These are phyloP conservation scores for Gelatoporia subvermispora DNA, from an alignment of 768 basidiomycete species.

Conservation along the genomic window DNA sequence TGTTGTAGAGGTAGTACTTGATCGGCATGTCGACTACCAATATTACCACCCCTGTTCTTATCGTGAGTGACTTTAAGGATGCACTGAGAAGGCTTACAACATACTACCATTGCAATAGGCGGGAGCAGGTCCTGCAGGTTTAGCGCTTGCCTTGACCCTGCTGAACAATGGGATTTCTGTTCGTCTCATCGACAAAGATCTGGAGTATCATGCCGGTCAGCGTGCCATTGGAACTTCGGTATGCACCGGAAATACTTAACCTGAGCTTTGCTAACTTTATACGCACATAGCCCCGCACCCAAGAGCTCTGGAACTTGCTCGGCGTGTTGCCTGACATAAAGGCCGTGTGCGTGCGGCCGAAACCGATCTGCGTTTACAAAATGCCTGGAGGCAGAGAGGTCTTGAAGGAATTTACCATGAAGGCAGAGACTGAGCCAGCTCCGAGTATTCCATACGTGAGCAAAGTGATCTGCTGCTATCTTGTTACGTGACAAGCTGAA, in stretches of 20 bases:
- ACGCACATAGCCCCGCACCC: constrained; percentile 12
- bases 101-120: constrained; percentile 9
- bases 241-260: not conserved
- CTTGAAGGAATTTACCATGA: constrained; percentile 2
- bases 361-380: constrained; percentile 9
- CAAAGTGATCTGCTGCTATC: too few relatives aligned
- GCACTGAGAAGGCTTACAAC: not conserved
- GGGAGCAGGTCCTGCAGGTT: constrained; percentile 17
- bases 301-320: constrained; percentile 14
- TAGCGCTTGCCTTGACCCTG: constrained; percentile 13
- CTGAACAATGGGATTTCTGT: constrained; percentile 16
- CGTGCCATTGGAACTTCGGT: constrained; percentile 26
- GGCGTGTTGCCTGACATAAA: constrained; percentile 12
- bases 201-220: constrained; percentile 15
- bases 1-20: too few relatives aligned
- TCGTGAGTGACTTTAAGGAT: too few relatives aligned
- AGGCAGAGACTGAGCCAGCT: not conserved
- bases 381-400: constrained; percentile 11
- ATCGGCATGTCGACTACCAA: not conserved
- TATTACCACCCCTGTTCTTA: not conserved
- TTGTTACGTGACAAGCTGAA: too few relatives aligned
- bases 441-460: constrained; percentile 16
- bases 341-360: not conserved
- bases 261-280: not conserved
- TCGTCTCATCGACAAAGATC: constrained; percentile 16